Evolutionary conservation across 768 basidiomycete genomes (phyloP).

Genomic region (Porpolomopsis calyptriformis): DNA sequence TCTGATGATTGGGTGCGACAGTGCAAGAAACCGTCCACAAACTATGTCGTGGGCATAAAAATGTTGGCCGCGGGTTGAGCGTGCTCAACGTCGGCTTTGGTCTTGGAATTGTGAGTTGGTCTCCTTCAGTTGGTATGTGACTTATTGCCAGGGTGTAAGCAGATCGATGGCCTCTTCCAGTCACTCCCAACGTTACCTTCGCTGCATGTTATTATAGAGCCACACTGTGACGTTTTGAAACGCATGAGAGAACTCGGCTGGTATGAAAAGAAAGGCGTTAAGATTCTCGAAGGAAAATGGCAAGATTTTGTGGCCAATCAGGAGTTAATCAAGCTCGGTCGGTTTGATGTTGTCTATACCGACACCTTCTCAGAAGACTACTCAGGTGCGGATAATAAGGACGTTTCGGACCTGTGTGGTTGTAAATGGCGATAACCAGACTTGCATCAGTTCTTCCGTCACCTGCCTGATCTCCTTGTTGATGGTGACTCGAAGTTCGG

Average conservation of each 20-base stretch:
- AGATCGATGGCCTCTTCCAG: constrained; percentile 85
- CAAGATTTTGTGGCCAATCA: constrained; percentile 68
- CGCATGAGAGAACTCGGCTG: constrained; percentile 72
- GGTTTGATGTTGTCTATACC: constrained; percentile 83
- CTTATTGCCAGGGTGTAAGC: constrained; percentile 7
- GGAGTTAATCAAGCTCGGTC: constrained; percentile 50
- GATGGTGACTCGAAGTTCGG: constrained; percentile 73
- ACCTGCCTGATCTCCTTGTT: constrained; percentile 64
- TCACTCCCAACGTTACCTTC: constrained; percentile 44
- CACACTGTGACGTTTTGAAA: constrained; percentile 84
- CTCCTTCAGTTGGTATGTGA: constrained; percentile 1
- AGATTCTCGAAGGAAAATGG: constrained; percentile 85
- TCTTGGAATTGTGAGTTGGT: constrained; percentile 66
- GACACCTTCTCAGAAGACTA: constrained; percentile 93
- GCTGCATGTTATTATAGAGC: constrained; percentile 85
- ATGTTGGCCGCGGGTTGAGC: constrained; percentile 36
- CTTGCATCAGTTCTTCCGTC: constrained; percentile 72
- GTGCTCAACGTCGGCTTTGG: constrained; percentile 92
- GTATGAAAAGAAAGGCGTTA: constrained; percentile 67
- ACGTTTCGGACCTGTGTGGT: background rate
- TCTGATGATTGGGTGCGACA: background rate
- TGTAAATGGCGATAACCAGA: constrained; percentile 21
- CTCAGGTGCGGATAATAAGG: constrained; percentile 16
- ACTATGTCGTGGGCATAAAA: constrained; percentile 47
- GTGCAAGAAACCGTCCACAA: constrained; percentile 66